Evolutionary conservation across 768 basidiomycete species (phyloP).

Genomic region (Lentinula aciculospora): DNA sequence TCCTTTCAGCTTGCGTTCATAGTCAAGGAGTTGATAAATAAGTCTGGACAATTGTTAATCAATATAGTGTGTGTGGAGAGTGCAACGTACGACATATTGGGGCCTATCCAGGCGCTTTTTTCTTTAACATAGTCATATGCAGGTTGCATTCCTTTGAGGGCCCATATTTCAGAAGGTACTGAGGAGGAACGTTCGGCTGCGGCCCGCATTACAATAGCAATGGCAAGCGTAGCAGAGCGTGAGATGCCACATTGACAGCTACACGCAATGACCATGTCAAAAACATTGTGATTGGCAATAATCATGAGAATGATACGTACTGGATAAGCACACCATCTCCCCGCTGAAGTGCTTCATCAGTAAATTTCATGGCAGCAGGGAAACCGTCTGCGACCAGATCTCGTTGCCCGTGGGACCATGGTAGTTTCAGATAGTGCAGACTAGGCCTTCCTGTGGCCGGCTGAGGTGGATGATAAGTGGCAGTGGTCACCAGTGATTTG

Average conservation of each 20-base stretch:
- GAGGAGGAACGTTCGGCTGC: conserved; percentile 60
- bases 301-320: conserved; percentile 41
- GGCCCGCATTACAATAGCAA: conserved; percentile 92
- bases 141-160: conserved; percentile 82
- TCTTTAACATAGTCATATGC: conserved; percentile 88
- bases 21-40: conserved; percentile 91
- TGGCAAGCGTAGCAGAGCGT: conserved; percentile 83
- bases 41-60: conserved; percentile 40
- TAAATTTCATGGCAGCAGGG: conserved; percentile 73
- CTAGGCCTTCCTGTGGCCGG: conserved; percentile 63
- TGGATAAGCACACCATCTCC: conserved; percentile 81
- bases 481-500: conserved; percentile 26
- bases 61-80: not conserved
- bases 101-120: conserved; percentile 83
- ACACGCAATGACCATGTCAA: conserved; percentile 15
- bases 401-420: conserved; percentile 93
- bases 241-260: conserved; percentile 95
- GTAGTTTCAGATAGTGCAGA: conserved; percentile 84
- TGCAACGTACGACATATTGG: conserved; percentile 80
- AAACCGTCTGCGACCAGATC: conserved; percentile 81
- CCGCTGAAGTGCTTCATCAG: conserved; percentile 69
- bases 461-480: conserved; percentile 66
- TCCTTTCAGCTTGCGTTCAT: conserved; percentile 68
- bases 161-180: conserved; percentile 73
- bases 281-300: conserved; percentile 9